Base-by-base conservation (phyloP, 345 rosid species). In the Linum lewisii region DNA sequence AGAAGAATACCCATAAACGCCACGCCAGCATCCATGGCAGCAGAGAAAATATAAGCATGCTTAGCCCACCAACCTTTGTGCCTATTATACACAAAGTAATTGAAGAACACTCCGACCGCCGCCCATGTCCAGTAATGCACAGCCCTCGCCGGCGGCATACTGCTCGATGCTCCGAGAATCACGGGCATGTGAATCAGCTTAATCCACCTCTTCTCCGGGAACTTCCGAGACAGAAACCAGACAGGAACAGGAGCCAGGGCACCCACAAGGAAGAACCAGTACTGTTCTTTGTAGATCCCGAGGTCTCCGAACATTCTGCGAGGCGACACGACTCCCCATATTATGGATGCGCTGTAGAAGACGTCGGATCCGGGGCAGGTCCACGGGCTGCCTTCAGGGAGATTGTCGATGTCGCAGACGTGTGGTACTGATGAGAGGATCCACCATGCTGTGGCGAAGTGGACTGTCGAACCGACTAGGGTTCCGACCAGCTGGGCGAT, bases 11-110 rank as follows among this genome's bases (percentile, higher is more conserved):
- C 55, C 55, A 51, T 51, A 22, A 51, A 51, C 0, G 55, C 55
- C 20, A 51, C 22, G 19, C 55, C 55, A 7, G 55, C 55, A 22
- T 51, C 55, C 55, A 51, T 19, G 5, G 55, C 55, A 19, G 55
- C 55, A 4, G 55, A 51, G 19, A 51, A 8, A 0, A 51, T 19
- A n/a, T 51, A 51, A 19, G 22, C 24, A 22, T 51, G 55, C 21
- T 22, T 51, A 19, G 55, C 55, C 55, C 55, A 42, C 47, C 47
- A 42, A 3, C 47, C 47, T 11, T 42, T 42, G 18, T 42, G 47
- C 47, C 47, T 42, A 4, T 42, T 42, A 16, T 42, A 42, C 15
- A 42, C 14, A 16, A 11, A 42, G 47, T 42, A 42, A 16, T 42
- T 42, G 47, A 42, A 42, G 47, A 42, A 42, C 0, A 42, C 2